A percentile compares a stretch with the other conserved stretches of the same genome.
phyloP scores from a whole-genome alignment of 1,284 basidiomycete genomes.

The Cryptococcus jaspeensis region DNA sequence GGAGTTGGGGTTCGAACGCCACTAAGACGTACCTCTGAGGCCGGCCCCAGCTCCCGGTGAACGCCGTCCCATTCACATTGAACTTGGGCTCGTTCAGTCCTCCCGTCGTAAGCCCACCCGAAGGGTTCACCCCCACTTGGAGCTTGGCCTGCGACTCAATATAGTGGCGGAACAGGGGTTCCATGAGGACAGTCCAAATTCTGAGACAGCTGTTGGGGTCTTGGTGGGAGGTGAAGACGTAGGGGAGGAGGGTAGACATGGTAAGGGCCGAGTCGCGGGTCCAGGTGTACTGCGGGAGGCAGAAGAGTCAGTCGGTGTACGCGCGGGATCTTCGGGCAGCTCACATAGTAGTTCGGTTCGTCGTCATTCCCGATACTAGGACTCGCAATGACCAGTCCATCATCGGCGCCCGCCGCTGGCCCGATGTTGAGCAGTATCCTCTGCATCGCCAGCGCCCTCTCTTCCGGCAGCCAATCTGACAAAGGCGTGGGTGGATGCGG shows the following conservation, averaged over 20 bases:
- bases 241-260: constrained; percentile 31
- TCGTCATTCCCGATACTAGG: constrained; percentile 38
- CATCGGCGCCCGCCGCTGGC: constrained; percentile 39
- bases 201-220: background rate
- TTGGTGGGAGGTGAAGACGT: constrained; percentile 7
- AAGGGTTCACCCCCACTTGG: constrained; percentile 50
- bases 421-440: constrained; percentile 45
- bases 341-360: constrained; percentile 53
- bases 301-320: background rate
- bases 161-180: constrained; percentile 44
- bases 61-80: constrained; percentile 50
- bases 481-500: background rate
- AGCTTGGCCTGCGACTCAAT: constrained; percentile 44
- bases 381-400: constrained; percentile 53
- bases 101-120: constrained; percentile 52
- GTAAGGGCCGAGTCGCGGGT: constrained; percentile 53
- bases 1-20: too few relatives aligned
- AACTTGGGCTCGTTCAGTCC: constrained; percentile 60
- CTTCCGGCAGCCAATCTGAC: constrained; percentile 1
- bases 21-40: constrained; percentile 50
- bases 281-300: constrained; percentile 54
- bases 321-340: constrained; percentile 4
- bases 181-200: constrained; percentile 15
- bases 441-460: constrained; percentile 17
- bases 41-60: constrained; percentile 52